Conservation (phyloP, 1,139 yeast genomes). For the Tardiomyces depauwii region DNA sequence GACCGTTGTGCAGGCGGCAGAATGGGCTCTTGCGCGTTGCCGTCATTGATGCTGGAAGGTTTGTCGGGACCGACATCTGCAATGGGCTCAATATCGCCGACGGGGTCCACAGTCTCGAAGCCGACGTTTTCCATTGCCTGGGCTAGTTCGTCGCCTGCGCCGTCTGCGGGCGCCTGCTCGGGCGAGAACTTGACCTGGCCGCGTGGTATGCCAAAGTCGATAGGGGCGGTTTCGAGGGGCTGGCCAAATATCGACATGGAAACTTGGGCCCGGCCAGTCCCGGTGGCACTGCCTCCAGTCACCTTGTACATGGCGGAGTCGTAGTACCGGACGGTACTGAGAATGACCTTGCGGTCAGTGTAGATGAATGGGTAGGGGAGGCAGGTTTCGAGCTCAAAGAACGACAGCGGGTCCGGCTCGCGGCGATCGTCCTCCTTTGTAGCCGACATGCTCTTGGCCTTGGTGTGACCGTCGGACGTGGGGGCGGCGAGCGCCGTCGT, state of each 20-base stretch:
- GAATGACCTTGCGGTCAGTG: constrained; percentile 26
- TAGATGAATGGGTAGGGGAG: constrained; percentile 42
- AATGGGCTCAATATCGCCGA: not conserved
- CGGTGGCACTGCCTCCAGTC: not conserved
- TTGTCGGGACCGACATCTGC: too few relatives aligned
- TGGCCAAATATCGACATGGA: constrained; percentile 10
- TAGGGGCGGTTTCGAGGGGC: constrained; percentile 8
- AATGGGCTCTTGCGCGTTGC: too few relatives aligned
- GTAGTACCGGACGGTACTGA: constrained; percentile 13
- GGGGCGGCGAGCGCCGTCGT: not conserved
- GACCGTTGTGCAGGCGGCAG: too few relatives aligned
- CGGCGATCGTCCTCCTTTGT: too few relatives aligned
- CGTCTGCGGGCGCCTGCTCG: constrained; percentile 10
- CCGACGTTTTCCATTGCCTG: constrained; percentile 22
- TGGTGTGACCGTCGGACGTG: too few relatives aligned
- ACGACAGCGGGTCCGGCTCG: constrained; percentile 37
- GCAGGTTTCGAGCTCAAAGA: constrained; percentile 58
- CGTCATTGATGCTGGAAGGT: too few relatives aligned
- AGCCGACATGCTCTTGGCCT: too few relatives aligned
- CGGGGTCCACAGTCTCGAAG: constrained; percentile 2
- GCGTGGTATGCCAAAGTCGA: constrained; percentile 18
- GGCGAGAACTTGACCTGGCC: constrained; percentile 17
- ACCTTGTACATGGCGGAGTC: not conserved
- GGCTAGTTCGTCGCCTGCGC: constrained; percentile 15
- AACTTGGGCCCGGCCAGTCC: constrained; percentile 2